Percentiles rank a stretch among this genome's conserved stretches.
Evolutionary conservation across 768 basidiomycete species (phyloP).

Genomic region (Lepiota brunneoincarnata): DNA sequence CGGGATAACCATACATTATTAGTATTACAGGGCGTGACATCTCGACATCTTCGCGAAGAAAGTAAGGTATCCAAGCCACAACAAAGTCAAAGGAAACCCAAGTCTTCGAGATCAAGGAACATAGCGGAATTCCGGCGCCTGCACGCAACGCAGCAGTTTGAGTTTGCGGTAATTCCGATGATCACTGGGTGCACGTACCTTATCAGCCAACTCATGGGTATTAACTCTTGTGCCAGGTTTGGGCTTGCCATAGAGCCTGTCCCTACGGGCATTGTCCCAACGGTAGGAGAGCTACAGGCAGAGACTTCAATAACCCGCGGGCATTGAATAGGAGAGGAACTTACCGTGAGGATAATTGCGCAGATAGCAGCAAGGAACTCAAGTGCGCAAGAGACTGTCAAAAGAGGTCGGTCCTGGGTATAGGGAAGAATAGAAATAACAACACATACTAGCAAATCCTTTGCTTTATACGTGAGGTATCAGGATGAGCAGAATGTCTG

Average conservation of each 20-base stretch:
- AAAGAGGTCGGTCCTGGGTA: neutral
- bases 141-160: neutral
- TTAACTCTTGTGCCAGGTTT: constrained; percentile 49
- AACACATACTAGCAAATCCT: constrained; percentile 52
- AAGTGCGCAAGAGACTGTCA: constrained; percentile 45
- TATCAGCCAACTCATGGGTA: constrained; percentile 63
- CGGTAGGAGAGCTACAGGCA: constrained; percentile 57
- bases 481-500: neutral
- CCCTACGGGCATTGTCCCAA: constrained; percentile 54
- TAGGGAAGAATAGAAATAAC: neutral
- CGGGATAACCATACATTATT: no score
- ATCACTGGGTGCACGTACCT: constrained; percentile 35
- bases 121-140: constrained; percentile 67
- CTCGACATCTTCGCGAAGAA: no score
- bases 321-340: constrained; percentile 11
- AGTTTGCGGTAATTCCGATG: neutral
- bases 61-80: no score
- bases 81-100: neutral
- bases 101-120: constrained; percentile 26
- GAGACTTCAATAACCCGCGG: neutral
- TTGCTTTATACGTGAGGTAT: constrained; percentile 32
- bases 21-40: no score
- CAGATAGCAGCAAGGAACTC: constrained; percentile 56
- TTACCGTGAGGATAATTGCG: constrained; percentile 48
- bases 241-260: constrained; percentile 51